Evolutionary conservation across 2,329 filamentous ascomycete genomes (phyloP), one percentile per base, ranked within the genome.

Genomic region (Cyphellophora attinorum): DNA sequence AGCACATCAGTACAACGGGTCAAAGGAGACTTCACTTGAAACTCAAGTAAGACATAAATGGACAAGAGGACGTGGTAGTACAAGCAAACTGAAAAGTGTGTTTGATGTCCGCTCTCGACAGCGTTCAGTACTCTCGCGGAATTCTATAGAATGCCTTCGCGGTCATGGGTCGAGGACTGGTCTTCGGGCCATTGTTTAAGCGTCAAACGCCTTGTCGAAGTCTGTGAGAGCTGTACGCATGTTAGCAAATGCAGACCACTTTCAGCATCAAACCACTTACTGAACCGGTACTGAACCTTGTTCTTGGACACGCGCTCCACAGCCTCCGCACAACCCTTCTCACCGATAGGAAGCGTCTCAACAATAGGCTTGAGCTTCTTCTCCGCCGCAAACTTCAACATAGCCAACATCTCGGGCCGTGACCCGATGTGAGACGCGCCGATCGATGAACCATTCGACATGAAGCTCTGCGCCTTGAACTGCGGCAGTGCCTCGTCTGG

Each of bases 391-490:
- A 85, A 60, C 59, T 81, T 62, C 52, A 85, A 57, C 81, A 86
- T 85, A 45, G 71, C 70, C 35, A 84, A 57, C 57, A 77, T 77
- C 67, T 86, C 81, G 30, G 67, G 68, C 38, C 81, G 67, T 54
- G 72, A 80, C 12, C 81, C 81, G 44, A 85, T 61, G 59, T 85
- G 81, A 41, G 76, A 81, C 27, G 72, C 72, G 28, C 79, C 77
- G 49, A 86, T 79, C 50, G 81, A 68, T 56, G 74, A 58, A 27
- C 85, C 85, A 60, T 89, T 93, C 45, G 59, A 59, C 40, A 84
- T 68, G 51, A 93, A 80, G 53, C 76, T 75, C 65, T 86, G 81
- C 33, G 81, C 79, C 61, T 74, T 77, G 46, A 91, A 69, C 35
- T 68, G 61, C 38, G 83, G 75, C 8, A 84, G 75, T 29, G 79